Conservation (phyloP, 352 stramenopile genomes). For the Phytophthora sojae region DNA sequence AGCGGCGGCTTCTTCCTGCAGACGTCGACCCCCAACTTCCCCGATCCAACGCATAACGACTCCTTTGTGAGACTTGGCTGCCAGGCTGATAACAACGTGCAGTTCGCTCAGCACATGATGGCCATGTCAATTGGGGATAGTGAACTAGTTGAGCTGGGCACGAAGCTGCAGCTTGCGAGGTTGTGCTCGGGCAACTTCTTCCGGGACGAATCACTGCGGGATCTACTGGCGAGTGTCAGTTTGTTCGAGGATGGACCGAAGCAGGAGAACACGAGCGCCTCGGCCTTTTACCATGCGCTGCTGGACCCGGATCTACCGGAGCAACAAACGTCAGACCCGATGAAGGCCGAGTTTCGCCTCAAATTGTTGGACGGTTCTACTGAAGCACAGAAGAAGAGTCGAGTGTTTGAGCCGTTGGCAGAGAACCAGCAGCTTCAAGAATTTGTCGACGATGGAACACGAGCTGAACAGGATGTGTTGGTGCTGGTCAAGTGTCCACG, state of each 20-base stretch:
- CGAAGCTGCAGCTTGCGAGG: conserved; percentile 59
- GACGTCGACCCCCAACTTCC: conserved; percentile 82
- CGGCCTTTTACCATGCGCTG: conserved; percentile 58
- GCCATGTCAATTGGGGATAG: conserved; percentile 62
- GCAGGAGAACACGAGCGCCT: conserved; percentile 36
- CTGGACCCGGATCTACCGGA: conserved; percentile 46
- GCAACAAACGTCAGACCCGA: conserved; percentile 34
- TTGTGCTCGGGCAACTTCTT: conserved; percentile 84
- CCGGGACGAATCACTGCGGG: conserved; percentile 38
- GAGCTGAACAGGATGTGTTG: conserved; percentile 34
- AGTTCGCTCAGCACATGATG: conserved; percentile 78
- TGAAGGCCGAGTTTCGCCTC: conserved; percentile 44
- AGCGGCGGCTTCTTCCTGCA: conserved; percentile 76
- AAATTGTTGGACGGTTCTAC: conserved; percentile 8
- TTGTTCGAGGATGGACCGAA: conserved; percentile 50
- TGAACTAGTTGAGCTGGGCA: conserved; percentile 51
- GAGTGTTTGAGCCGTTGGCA: conserved; percentile 35
- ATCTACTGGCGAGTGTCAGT: conserved; percentile 44
- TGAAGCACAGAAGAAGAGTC: conserved; percentile 4
- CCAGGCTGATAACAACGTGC: conserved; percentile 79
- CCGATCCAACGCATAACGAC: conserved; percentile 54
- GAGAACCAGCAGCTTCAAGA: conserved; percentile 16
- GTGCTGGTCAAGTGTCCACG: conserved; percentile 69
- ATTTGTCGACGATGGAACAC: background rate
- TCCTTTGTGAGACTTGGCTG: conserved; percentile 77